These are phyloP conservation scores for Hibiscus syriacus DNA, from an alignment of 345 rosid genomes.

Conservation along the genomic window DNA sequence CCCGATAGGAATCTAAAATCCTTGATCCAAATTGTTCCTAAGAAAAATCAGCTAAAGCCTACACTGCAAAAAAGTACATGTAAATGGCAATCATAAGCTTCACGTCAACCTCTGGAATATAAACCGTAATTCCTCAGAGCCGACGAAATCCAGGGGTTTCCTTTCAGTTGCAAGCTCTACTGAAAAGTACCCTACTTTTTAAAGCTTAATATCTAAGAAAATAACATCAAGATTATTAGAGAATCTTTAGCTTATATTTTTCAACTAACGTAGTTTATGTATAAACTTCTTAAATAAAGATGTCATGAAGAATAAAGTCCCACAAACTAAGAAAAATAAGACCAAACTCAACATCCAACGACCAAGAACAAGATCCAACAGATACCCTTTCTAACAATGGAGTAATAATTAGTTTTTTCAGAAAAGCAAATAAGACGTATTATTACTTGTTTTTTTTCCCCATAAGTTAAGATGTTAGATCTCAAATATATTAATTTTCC, in stretches of 20 bases:
- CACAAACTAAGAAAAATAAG: no score
- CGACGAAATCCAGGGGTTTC: not conserved
- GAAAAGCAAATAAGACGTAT: no score
- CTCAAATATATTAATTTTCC: not conserved
- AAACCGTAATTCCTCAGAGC: conserved; percentile 32
- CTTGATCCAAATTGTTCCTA: no score
- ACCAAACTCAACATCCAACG: not conserved
- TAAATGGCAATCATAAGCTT: conserved; percentile 9
- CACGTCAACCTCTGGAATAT: conserved; percentile 21
- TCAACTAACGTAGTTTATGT: no score
- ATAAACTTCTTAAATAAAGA: no score
- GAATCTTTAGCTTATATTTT: not conserved
- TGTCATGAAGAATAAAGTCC: no score
- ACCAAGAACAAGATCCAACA: not conserved
- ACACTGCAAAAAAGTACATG: not conserved
- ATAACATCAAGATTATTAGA: not conserved
- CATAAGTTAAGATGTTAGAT: not conserved
- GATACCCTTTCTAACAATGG: not conserved
- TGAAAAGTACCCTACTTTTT: not conserved
- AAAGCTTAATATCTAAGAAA: not conserved
- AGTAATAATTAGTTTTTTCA: no score
- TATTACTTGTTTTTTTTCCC: no score
- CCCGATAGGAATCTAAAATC: no score
- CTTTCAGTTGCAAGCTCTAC: not conserved
- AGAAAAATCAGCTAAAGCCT: not conserved